phyloP scores from a whole-genome alignment of 2,329 filamentous ascomycete genomes.

The Grosmannia clavigera region DNA sequence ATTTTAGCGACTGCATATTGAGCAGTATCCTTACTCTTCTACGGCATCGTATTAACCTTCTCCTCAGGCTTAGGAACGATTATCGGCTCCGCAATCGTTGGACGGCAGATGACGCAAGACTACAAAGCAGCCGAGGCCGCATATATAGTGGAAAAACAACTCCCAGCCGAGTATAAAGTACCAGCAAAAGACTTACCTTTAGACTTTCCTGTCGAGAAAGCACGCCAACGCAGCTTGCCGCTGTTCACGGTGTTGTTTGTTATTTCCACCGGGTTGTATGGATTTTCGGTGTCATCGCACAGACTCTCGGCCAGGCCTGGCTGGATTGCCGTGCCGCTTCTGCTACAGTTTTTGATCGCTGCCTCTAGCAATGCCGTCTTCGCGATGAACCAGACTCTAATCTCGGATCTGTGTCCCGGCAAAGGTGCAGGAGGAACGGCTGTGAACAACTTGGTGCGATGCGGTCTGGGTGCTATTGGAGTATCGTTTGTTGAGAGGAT shows the following conservation, averaged over 20 bases:
- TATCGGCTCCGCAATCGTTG: not conserved
- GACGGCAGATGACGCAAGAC: not conserved
- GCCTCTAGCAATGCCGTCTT: constrained; percentile 1
- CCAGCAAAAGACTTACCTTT: not conserved
- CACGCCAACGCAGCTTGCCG: not conserved
- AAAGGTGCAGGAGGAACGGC: constrained; percentile 1
- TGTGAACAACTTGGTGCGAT: constrained; percentile 1
- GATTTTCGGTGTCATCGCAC: not conserved
- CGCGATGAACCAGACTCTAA: constrained; percentile 3
- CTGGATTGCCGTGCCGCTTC: not conserved
- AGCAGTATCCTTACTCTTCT: not conserved
- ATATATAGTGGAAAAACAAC: not conserved
- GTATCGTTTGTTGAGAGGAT: not conserved
- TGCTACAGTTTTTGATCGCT: constrained; percentile 1
- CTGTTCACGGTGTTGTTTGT: not conserved
- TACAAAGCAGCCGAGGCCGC: not conserved
- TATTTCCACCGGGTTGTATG: not conserved
- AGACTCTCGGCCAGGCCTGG: not conserved
- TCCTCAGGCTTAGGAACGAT: not conserved
- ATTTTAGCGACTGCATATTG: no score
- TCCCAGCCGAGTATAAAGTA: not conserved
- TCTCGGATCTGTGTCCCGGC: constrained; percentile 1
- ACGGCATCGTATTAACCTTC: no score
- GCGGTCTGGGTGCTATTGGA: not conserved
- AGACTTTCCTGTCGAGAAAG: constrained; percentile 2